phyloP scores from a whole-genome alignment of 768 basidiomycete genomes.

The Pisolithus microcarpus region DNA sequence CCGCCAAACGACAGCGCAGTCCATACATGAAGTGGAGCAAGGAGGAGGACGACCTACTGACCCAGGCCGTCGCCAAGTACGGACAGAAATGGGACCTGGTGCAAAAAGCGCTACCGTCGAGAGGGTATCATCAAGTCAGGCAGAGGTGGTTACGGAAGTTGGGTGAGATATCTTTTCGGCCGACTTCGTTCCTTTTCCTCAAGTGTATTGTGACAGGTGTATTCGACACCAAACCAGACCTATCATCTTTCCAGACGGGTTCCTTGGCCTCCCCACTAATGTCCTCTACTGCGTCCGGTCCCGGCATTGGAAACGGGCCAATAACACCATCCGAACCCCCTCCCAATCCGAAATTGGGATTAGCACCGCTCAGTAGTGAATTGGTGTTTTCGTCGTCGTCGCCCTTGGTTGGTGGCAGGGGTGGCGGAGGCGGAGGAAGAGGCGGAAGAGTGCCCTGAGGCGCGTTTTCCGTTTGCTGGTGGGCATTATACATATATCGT shows the following conservation, averaged over 20 bases:
- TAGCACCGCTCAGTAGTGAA: conserved; percentile 35
- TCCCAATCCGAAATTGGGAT: conserved; percentile 31
- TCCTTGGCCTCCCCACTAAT: conserved; percentile 5
- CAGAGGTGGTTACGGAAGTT: conserved; percentile 38
- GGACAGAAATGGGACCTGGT: conserved; percentile 36
- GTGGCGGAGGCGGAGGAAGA: neutral
- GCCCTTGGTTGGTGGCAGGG: conserved; percentile 7
- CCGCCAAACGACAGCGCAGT: conserved; percentile 29
- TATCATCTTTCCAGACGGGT: conserved; percentile 28
- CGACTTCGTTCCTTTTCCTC: neutral
- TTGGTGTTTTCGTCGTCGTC: conserved; percentile 16
- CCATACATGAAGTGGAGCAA: conserved; percentile 39
- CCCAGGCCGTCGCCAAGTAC: conserved; percentile 33
- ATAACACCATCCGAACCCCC: conserved; percentile 16
- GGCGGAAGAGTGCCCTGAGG: neutral
- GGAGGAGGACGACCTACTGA: conserved; percentile 34
- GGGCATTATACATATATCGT: too few species aligned
- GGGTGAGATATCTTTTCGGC: conserved; percentile 16
- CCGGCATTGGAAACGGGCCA: too few species aligned
- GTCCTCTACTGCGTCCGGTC: too few species aligned
- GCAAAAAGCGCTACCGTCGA: conserved; percentile 33
- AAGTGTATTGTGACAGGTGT: conserved; percentile 16
- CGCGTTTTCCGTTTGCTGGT: too few species aligned
- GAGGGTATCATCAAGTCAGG: conserved; percentile 38
- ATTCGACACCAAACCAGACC: conserved; percentile 31